Evolutionary conservation across 108 stramenopile species (phyloP).

Genomic region (Ochromonas danica): DNA sequence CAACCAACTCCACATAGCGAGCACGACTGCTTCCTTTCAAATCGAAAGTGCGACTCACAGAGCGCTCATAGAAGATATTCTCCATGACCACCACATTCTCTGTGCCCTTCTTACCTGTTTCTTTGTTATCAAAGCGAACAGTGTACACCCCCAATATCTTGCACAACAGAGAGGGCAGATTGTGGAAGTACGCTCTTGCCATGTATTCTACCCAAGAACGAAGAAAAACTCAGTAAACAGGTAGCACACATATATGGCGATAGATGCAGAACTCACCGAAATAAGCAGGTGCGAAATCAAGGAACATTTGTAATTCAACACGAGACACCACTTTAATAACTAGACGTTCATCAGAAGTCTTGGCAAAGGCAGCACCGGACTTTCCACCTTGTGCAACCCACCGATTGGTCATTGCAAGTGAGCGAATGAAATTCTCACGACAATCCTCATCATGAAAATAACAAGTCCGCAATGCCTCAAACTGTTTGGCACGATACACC

Average conservation of each 20-base stretch:
- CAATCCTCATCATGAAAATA: conserved; percentile 23
- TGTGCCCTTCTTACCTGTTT: conserved; percentile 71
- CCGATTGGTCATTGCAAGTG: conserved; percentile 20
- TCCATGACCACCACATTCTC: conserved; percentile 79
- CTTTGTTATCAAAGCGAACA: conserved; percentile 86
- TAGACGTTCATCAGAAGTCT: conserved; percentile 79
- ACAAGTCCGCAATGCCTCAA: conserved; percentile 82
- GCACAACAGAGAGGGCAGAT: conserved; percentile 83
- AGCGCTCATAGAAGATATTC: conserved; percentile 86
- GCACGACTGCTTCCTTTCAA: conserved; percentile 87
- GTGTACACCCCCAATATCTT: conserved; percentile 96
- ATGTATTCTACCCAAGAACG: conserved; percentile 66
- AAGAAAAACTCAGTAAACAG: background rate
- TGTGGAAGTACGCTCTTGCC: conserved; percentile 89
- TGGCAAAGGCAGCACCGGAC: conserved; percentile 76
- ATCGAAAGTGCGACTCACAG: conserved; percentile 82
- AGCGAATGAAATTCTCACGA: conserved; percentile 31
- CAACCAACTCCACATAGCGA: conserved; percentile 68
- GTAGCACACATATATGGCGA: background rate
- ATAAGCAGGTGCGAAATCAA: conserved; percentile 91
- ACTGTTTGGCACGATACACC: conserved; percentile 92
- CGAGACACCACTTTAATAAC: conserved; percentile 88
- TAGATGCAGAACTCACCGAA: conserved; percentile 50
- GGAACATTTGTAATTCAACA: conserved; percentile 95
- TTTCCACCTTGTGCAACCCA: conserved; percentile 36